Evolutionary conservation across 106 monocot species (phyloP).

Genomic region (Chionographis japonica): DNA sequence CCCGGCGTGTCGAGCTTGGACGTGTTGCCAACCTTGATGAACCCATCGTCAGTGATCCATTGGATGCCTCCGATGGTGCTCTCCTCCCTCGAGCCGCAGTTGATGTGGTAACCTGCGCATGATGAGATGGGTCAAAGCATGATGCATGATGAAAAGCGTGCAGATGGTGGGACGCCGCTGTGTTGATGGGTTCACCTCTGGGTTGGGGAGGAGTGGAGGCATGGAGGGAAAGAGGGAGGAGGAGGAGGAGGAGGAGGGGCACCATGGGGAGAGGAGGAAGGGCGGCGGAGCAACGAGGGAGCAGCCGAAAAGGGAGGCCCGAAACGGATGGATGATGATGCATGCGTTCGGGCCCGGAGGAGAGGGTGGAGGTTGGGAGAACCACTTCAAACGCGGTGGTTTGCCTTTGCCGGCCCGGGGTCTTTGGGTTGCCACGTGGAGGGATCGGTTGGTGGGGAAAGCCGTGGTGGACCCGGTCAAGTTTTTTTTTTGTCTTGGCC

Average conservation of each 20-base stretch:
- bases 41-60: constrained; percentile 76
- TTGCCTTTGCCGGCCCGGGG: no score
- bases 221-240: constrained; percentile 11
- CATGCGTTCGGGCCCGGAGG: no score
- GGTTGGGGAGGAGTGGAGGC: constrained; percentile 19
- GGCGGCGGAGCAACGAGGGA: not conserved
- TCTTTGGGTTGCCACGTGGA: not conserved
- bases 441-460: not conserved
- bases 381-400: no score
- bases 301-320: not conserved
- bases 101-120: constrained; percentile 52
- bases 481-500: no score
- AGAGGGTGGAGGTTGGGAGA: no score
- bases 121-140: no score
- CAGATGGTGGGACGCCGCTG: not conserved
- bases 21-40: constrained; percentile 52
- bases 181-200: constrained; percentile 9
- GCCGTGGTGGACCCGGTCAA: no score
- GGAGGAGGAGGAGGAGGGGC: constrained; percentile 8
- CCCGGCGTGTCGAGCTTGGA: constrained; percentile 33
- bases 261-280: not conserved
- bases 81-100: constrained; percentile 56
- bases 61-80: constrained; percentile 25
- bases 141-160: no score
- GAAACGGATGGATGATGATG: no score